Evolutionary conservation across 2,329 filamentous ascomycete species (phyloP), one percentile per base, ranked within the genome.

Genomic region (Tolypocladium sp.): DNA sequence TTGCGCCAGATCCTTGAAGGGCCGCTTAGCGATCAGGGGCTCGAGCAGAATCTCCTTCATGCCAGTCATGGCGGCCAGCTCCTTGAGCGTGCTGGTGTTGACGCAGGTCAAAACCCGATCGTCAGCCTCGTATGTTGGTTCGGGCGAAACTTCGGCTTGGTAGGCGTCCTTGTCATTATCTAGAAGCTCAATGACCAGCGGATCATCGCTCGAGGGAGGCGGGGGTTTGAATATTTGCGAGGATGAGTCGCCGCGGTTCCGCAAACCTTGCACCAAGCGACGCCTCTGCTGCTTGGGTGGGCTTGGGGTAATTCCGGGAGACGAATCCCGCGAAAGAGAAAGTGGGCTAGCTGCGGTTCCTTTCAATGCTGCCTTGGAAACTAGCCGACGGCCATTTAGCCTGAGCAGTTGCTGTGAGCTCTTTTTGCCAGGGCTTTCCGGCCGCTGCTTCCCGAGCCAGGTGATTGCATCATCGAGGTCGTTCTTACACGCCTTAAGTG

Each of bases 1-100:
- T 20, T 85, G 81, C 15, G 83, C 79, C 7, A 97, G 74, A 52
- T 76, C 80, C 4, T 70, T 71, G 70, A 96, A 97, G 0, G 93
- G 93, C 12, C 91, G 86, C 62, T 89, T 82, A 1, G 84, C 82
- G 13, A 96, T 76, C 58, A 97, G 81, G 17, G 84, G 74, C 51
- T 87, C 80, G 1, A 92, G 86, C 54, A 87, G 80, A 7, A 86
- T 83, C 64, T 88, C 82, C 41, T 88, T 87, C 61, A 89, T 85
- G 38, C 86, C 87, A 0, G 91, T 91, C 61, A 97, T 87, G 65
- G 96, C 92, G 2, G 89, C 84, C 49, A 99, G 82, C 59, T 93
- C 90, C 41, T 87, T 82, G 12, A 84, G 76, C 6, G 85, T 84
- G 70, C 90, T 94, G 0, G 80, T 85, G 68, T 97, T 97, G 72